These are phyloP conservation scores for Clarireedia homoeocarpa DNA, from an alignment of 2,329 filamentous ascomycete genomes.

Conservation along the genomic window DNA sequence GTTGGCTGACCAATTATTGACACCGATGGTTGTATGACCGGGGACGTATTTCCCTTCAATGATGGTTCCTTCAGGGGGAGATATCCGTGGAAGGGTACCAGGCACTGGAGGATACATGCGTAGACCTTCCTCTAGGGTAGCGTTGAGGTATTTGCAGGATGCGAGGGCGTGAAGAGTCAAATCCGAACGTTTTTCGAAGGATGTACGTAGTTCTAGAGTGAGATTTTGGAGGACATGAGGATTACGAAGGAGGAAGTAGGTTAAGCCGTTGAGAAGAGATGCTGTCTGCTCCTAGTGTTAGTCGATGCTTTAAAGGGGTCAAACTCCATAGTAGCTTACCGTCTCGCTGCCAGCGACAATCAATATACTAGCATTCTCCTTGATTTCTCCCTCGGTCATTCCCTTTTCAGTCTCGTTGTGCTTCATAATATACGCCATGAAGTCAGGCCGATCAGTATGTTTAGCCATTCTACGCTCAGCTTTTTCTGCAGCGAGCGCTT, in stretches of 20 bases:
- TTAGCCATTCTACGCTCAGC: not conserved
- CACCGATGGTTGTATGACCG: not conserved
- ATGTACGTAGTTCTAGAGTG: conserved; percentile 33
- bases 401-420: conserved; percentile 8
- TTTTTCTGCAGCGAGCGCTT: not conserved
- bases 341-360: conserved; percentile 9
- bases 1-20: not conserved
- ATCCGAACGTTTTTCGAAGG: conserved; percentile 28
- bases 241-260: conserved; percentile 47
- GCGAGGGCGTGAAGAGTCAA: conserved; percentile 13
- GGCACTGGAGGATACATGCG: conserved; percentile 14
- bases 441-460: not conserved
- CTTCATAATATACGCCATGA: conserved; percentile 7
- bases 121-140: conserved; percentile 12
- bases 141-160: conserved; percentile 8
- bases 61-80: not conserved
- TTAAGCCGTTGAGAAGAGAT: conserved; percentile 22
- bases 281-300: conserved; percentile 26
- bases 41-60: not conserved
- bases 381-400: conserved; percentile 2
- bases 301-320: conserved; percentile 6
- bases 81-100: not conserved
- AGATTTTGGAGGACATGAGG: conserved; percentile 27
- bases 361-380: conserved; percentile 3
- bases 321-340: not conserved